A percentile compares a stretch with the other conserved stretches of the same genome.
phyloP scores from a whole-genome alignment of 2,329 filamentous ascomycete species.

The Ascochyta rabiei region DNA sequence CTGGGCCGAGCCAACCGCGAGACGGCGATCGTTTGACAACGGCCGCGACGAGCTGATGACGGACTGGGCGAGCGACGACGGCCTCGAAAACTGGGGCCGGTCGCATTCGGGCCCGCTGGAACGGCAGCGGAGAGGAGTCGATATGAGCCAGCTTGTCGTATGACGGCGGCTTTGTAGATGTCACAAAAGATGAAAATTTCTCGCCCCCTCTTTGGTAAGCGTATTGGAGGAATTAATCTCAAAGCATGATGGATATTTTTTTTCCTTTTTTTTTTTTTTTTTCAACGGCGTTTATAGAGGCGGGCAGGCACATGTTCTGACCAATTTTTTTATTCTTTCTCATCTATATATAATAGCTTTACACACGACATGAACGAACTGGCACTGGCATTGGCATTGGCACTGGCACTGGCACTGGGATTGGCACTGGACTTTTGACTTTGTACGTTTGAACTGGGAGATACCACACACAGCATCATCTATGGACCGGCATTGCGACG shows the following conservation, averaged over 20 bases:
- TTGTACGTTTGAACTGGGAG: constrained; percentile 2
- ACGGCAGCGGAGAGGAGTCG: constrained; percentile 32
- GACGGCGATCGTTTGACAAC: constrained; percentile 6
- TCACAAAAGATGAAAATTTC: neutral
- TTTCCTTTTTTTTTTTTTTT: neutral
- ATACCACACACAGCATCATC: constrained; percentile 20
- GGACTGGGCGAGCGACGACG: constrained; percentile 36
- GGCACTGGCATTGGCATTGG: neutral
- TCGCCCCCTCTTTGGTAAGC: too few species aligned
- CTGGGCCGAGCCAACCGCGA: constrained; percentile 29
- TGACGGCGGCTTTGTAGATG: constrained; percentile 41
- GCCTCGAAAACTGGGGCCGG: constrained; percentile 19
- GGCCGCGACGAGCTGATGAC: constrained; percentile 18
- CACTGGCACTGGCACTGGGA: too few species aligned
- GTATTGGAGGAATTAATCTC: constrained; percentile 5
- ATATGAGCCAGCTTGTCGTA: constrained; percentile 34
- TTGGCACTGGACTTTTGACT: too few species aligned
- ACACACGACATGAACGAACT: constrained; percentile 1
- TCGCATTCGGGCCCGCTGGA: constrained; percentile 21
- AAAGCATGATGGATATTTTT: neutral
- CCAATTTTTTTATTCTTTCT: neutral
- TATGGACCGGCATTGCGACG: constrained; percentile 7
- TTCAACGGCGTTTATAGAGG: neutral
- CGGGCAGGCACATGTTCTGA: neutral
- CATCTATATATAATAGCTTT: too few species aligned